Percentiles rank a stretch among this genome's conserved stretches.
Evolutionary conservation across 352 stramenopile species (phyloP).

Genomic region (Phytopythium ostracodes): DNA sequence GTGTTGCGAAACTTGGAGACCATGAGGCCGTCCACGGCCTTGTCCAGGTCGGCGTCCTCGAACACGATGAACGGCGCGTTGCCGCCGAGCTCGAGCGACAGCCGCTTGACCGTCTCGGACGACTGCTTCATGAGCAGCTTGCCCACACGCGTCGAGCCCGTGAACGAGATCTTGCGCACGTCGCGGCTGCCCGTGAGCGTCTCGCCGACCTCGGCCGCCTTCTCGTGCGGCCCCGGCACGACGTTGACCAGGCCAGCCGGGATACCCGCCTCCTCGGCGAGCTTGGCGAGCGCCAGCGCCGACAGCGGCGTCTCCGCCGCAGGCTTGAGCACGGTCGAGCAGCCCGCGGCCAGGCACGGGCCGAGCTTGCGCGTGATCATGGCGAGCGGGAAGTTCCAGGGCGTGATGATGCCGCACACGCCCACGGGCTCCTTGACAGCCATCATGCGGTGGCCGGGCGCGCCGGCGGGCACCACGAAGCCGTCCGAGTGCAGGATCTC

Average conservation of each 20-base stretch:
- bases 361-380: constrained; percentile 98
- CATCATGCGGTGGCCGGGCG: constrained; percentile 60
- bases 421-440: constrained; percentile 92
- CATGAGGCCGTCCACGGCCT: constrained; percentile 83
- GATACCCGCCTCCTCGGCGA: constrained; percentile 87
- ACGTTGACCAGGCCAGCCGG: constrained; percentile 89
- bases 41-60: constrained; percentile 81
- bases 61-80: constrained; percentile 94
- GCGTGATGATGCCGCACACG: constrained; percentile 93
- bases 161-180: constrained; percentile 91
- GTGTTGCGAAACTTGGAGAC: constrained; percentile 89
- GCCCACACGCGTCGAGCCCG: constrained; percentile 79
- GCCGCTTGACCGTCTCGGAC: constrained; percentile 67
- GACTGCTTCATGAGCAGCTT: constrained; percentile 81
- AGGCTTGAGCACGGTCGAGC: constrained; percentile 96
- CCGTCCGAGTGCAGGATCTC: constrained; percentile 90
- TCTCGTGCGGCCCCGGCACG: constrained; percentile 57
- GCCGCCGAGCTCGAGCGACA: constrained; percentile 89
- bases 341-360: constrained; percentile 92
- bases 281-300: constrained; percentile 88
- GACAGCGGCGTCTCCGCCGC: constrained; percentile 95
- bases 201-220: constrained; percentile 72
- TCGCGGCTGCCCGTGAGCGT: constrained; percentile 61
- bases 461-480: constrained; percentile 66
- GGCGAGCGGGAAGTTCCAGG: constrained; percentile 98